These are phyloP conservation scores for Ceriops zippeliana DNA, from an alignment of 345 rosid genomes.

Conservation along the genomic window DNA sequence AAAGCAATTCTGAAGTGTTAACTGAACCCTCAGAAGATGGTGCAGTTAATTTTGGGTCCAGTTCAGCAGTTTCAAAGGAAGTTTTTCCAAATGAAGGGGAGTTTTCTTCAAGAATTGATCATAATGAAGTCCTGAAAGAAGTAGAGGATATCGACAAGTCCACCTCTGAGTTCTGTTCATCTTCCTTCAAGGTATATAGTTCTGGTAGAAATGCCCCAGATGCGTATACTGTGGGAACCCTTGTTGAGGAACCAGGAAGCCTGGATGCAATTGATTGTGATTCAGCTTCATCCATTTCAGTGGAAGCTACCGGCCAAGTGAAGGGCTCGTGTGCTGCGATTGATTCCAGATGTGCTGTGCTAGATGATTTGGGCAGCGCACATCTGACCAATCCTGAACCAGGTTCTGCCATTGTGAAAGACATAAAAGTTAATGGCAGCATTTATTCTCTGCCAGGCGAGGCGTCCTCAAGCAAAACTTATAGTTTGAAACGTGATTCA, in stretches of 20 bases:
- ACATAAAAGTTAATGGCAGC: slow-evolving; percentile 18
- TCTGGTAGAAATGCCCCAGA: neutral
- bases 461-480: slow-evolving; percentile 12
- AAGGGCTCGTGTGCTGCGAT: slow-evolving; percentile 5
- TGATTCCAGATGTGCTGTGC: slow-evolving; percentile 12
- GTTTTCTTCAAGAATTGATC: slow-evolving; percentile 18
- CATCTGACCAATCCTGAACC: slow-evolving; percentile 8
- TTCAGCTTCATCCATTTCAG: slow-evolving; percentile 17
- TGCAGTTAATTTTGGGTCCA: neutral
- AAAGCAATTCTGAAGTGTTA: slow-evolving; percentile 17
- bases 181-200: neutral
- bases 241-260: neutral
- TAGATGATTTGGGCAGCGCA: slow-evolving; percentile 5
- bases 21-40: slow-evolving; percentile 1
- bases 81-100: slow-evolving; percentile 25
- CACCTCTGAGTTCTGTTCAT: neutral
- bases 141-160: neutral
- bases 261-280: slow-evolving; percentile 14
- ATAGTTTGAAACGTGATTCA: slow-evolving; percentile 18
- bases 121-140: slow-evolving; percentile 5
- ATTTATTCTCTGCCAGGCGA: slow-evolving; percentile 1
- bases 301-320: slow-evolving; percentile 7
- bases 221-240: neutral
- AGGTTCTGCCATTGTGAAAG: slow-evolving; percentile 9
- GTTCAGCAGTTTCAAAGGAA: slow-evolving; percentile 19